Evolutionary conservation across 1,284 basidiomycete species (phyloP), one percentile per base, ranked within the genome.

Genomic region (Pisolithus thermaeus): DNA sequence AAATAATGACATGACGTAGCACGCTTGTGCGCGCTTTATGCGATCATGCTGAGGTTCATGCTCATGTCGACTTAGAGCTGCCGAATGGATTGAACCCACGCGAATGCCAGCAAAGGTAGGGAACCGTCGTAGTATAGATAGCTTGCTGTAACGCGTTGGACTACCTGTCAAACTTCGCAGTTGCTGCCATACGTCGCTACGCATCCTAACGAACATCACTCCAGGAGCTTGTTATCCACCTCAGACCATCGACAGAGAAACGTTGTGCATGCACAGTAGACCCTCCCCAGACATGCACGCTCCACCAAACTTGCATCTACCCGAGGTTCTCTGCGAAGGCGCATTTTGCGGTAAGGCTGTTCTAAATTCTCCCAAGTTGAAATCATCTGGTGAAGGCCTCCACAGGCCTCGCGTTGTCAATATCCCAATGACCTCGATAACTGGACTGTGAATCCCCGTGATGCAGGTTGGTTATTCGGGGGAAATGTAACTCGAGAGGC

Each of bases 101-200:
- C 65, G 94, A 97, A 70, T 97, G 94, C 63, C 92, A 95, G 70
- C 89, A 92, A 70, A 97, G 97, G 68, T 97, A 97, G 67, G 94
- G 95, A 27, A 93, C 94, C 5, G 84, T 87, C 7, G 92, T n/a
- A 97, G 4, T 97, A 94, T n/a, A n/a, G 94, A 95, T 95, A 69
- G 89, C 90, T 20, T 97, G 94, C 63, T 97, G 95, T 73, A n/a
- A n/a, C n/a, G n/a, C n/a, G n/a, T n/a, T n/a, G 62, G 95, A 97
- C 70, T 94, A 90, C 62, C 74, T 97, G 28, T n/a, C n/a, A n/a
- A 97, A 95, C 66, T 78, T 97, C 7, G n/a, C n/a, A n/a, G n/a
- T n/a, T n/a, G 94, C 93, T 35, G 94, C 93, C 37, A 92, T 93
- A 63, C 61, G 89, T 77, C 12, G 18, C 38, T 36, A 5, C 22